These are phyloP conservation scores for Leishmania amazonensis DNA, from an alignment of 208 protist species.

Conservation along the genomic window DNA sequence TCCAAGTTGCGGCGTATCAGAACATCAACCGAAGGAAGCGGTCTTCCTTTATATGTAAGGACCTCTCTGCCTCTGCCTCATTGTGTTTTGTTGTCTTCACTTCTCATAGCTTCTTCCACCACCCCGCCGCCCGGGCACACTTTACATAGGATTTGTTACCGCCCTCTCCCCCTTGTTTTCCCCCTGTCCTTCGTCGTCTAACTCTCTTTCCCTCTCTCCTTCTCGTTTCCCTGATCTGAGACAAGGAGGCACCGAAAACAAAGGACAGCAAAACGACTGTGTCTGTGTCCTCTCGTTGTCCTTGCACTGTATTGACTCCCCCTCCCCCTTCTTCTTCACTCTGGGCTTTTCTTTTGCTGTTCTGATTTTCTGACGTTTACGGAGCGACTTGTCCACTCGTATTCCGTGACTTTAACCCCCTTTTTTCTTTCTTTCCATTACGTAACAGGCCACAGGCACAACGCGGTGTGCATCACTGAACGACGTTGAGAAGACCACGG, in stretches of 20 bases:
- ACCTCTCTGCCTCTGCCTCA: neutral
- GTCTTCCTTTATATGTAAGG: neutral
- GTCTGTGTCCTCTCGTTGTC: neutral
- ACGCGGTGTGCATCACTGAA: neutral
- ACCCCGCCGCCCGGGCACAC: neutral
- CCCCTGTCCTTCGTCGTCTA: neutral
- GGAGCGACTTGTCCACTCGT: neutral
- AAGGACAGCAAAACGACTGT: neutral
- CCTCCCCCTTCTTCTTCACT: no score
- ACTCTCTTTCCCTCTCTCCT: neutral
- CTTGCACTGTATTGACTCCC: neutral
- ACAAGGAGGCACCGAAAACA: neutral
- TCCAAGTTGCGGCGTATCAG: neutral
- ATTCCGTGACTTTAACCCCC: neutral
- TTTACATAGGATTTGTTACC: neutral
- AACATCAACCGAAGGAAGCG: neutral
- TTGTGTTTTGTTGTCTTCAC: neutral
- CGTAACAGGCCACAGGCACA: neutral
- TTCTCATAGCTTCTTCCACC: neutral
- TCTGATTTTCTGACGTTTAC: neutral
- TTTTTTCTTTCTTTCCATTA: neutral
- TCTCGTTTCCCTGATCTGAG: neutral
- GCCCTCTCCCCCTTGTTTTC: neutral
- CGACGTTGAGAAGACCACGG: neutral
- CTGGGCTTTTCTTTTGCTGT: neutral